phyloP scores from a whole-genome alignment of 805 yeast genomes.

The Kazachstania martiniae region DNA sequence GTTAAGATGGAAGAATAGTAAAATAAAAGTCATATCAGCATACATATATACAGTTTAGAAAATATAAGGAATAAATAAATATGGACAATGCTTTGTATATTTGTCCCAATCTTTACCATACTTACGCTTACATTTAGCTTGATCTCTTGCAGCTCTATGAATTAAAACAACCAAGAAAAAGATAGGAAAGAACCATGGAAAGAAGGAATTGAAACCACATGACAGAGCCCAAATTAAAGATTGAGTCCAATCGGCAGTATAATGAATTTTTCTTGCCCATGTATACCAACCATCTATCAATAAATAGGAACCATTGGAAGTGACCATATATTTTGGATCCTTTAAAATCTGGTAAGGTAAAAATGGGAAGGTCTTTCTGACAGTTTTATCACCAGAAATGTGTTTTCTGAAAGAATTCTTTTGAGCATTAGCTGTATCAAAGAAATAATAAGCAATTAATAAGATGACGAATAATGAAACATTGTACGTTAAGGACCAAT shows the following conservation, averaged over 20 bases:
- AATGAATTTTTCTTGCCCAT: constrained; percentile 88
- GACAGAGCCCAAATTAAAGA: constrained; percentile 84
- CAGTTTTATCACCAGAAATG: constrained; percentile 64
- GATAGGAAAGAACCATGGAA: constrained; percentile 93
- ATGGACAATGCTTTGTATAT: constrained; percentile 82
- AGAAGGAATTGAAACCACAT: constrained; percentile 78
- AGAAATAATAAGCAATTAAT: constrained; percentile 73
- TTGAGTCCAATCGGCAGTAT: constrained; percentile 89
- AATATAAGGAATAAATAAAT: constrained; percentile 80
- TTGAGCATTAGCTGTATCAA: constrained; percentile 91
- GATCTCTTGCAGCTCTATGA: constrained; percentile 86
- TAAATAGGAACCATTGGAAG: constrained; percentile 75
- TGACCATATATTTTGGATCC: constrained; percentile 75
- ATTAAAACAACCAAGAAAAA: constrained; percentile 80
- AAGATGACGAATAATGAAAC: constrained; percentile 44
- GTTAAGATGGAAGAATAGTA: no score
- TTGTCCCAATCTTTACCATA: constrained; percentile 92
- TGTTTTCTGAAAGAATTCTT: constrained; percentile 83
- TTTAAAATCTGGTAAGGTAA: constrained; percentile 74
- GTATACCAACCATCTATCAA: constrained; percentile 92
- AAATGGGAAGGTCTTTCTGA: constrained; percentile 88
- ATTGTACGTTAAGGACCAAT: constrained; percentile 57
- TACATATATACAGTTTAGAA: constrained; percentile 36
- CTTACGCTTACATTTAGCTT: constrained; percentile 70
- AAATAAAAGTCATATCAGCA: no score